These are phyloP conservation scores for Skeletonema menzelii DNA, from an alignment of 108 stramenopile species.

Conservation along the genomic window DNA sequence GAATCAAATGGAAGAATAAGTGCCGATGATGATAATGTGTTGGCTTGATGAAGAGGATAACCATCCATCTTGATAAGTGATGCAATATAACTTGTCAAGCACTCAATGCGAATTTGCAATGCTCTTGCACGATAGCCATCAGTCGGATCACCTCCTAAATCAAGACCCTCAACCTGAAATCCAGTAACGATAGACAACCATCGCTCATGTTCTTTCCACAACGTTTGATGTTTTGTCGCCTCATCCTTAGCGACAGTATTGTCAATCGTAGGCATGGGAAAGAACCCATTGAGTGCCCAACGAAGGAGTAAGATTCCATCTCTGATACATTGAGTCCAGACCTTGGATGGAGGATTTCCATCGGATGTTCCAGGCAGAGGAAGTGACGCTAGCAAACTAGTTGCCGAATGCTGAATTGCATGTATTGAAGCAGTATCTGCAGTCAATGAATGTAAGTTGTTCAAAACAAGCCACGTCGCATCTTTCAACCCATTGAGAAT, in stretches of 20 bases:
- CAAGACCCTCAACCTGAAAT: not conserved
- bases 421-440: not conserved
- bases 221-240: not conserved
- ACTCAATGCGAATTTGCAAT: slow-evolving; percentile 16
- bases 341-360: slow-evolving; percentile 6
- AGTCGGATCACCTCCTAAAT: slow-evolving; percentile 16
- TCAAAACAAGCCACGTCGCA: not conserved
- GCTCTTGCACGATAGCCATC: slow-evolving; percentile 15
- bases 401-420: slow-evolving; percentile 20
- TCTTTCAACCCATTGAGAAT: slow-evolving; percentile 10
- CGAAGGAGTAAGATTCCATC: slow-evolving; percentile 22
- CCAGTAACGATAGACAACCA: slow-evolving; percentile 18
- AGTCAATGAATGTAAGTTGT: not conserved
- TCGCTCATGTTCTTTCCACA: slow-evolving; percentile 17
- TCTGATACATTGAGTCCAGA: slow-evolving; percentile 17
- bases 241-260: not conserved
- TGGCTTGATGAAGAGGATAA: slow-evolving; percentile 20
- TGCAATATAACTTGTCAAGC: slow-evolving; percentile 17
- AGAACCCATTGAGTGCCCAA: slow-evolving; percentile 34
- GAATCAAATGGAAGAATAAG: slow-evolving; percentile 20
- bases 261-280: slow-evolving; percentile 21
- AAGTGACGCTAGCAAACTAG: slow-evolving; percentile 22
- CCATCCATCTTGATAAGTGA: slow-evolving; percentile 26
- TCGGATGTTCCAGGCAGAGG: slow-evolving; percentile 24
- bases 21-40: not conserved